phyloP scores from a whole-genome alignment of 148 eudicot genomes.

The Persicaria maculosa region DNA sequence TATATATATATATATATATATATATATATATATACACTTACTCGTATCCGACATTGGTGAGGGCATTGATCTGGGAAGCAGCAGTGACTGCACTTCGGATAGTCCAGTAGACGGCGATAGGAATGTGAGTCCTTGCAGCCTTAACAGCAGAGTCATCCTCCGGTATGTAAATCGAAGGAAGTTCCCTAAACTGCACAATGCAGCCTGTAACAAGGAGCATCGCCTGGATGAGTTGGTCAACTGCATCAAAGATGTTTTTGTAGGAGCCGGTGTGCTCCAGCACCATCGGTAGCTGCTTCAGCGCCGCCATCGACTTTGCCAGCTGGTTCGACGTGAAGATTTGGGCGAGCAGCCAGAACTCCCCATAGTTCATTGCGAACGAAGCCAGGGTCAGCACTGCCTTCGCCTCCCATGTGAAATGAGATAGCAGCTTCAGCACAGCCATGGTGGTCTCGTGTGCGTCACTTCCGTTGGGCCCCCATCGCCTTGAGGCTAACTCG shows the following conservation, averaged over 20 bases:
- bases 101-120: slow-evolving; percentile 46
- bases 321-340: slow-evolving; percentile 35
- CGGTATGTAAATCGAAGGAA: slow-evolving; percentile 23
- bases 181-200: slow-evolving; percentile 23
- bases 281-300: slow-evolving; percentile 24
- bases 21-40: slow-evolving; percentile 11
- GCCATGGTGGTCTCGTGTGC: slow-evolving; percentile 32
- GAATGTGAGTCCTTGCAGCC: slow-evolving; percentile 25
- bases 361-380: slow-evolving; percentile 34
- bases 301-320: slow-evolving; percentile 40
- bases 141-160: slow-evolving; percentile 24
- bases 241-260: slow-evolving; percentile 29
- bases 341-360: slow-evolving; percentile 47
- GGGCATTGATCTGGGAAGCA: slow-evolving; percentile 33
- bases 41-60: slow-evolving; percentile 25
- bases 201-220: slow-evolving; percentile 28
- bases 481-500: slow-evolving; percentile 35
- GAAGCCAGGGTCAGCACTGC: slow-evolving; percentile 37
- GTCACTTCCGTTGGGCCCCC: slow-evolving; percentile 22
- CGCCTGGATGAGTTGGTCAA: slow-evolving; percentile 26
- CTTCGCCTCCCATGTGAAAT: slow-evolving; percentile 43
- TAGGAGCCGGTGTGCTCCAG: slow-evolving; percentile 30
- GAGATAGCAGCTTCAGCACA: slow-evolving; percentile 20
- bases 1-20: background rate
- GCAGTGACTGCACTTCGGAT: slow-evolving; percentile 32